Conservation (phyloP, 2,329 filamentous ascomycete genomes). For the Aspergillus hortae region DNA sequence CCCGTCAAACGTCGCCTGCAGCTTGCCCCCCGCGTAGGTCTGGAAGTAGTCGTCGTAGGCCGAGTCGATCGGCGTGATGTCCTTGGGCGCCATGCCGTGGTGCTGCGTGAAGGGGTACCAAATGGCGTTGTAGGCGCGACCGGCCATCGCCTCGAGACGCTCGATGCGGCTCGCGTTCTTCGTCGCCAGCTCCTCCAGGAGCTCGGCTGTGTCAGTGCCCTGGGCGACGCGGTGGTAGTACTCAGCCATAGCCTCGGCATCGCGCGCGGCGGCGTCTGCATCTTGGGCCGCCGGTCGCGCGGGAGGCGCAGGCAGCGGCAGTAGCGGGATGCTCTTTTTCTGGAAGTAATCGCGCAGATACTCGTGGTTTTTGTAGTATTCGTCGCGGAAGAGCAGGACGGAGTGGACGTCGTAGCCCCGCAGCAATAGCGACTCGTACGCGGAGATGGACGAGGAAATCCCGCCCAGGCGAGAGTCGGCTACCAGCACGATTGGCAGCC, state of each 20-base stretch:
- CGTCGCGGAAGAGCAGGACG: slow-evolving; percentile 66
- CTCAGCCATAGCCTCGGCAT: slow-evolving; percentile 55
- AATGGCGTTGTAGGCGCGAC: slow-evolving; percentile 60
- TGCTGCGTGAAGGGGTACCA: slow-evolving; percentile 92
- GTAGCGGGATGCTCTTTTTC: slow-evolving; percentile 55
- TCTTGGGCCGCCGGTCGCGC: slow-evolving; percentile 27
- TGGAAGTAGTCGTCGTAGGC: slow-evolving; percentile 78
- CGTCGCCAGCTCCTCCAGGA: slow-evolving; percentile 51
- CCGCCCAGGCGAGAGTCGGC: slow-evolving; percentile 74
- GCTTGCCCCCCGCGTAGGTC: slow-evolving; percentile 46
- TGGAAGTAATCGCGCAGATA: slow-evolving; percentile 68
- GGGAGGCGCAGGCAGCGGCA: slow-evolving; percentile 59
- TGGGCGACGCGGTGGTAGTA: slow-evolving; percentile 59
- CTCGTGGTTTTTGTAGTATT: slow-evolving; percentile 62
- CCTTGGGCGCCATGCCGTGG: slow-evolving; percentile 55
- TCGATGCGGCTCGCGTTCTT: slow-evolving; percentile 57
- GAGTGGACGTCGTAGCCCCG: slow-evolving; percentile 73
- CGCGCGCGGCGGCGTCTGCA: slow-evolving; percentile 39
- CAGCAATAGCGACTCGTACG: slow-evolving; percentile 73
- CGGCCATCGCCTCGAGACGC: slow-evolving; percentile 59
- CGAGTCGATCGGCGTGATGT: slow-evolving; percentile 74
- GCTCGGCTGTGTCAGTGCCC: slow-evolving; percentile 36
- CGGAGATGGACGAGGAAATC: slow-evolving; percentile 75
- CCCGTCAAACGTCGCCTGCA: slow-evolving; percentile 71
- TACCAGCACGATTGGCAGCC: slow-evolving; percentile 70